phyloP scores from a whole-genome alignment of 441 rosid species.

The Croton laevigatus region DNA sequence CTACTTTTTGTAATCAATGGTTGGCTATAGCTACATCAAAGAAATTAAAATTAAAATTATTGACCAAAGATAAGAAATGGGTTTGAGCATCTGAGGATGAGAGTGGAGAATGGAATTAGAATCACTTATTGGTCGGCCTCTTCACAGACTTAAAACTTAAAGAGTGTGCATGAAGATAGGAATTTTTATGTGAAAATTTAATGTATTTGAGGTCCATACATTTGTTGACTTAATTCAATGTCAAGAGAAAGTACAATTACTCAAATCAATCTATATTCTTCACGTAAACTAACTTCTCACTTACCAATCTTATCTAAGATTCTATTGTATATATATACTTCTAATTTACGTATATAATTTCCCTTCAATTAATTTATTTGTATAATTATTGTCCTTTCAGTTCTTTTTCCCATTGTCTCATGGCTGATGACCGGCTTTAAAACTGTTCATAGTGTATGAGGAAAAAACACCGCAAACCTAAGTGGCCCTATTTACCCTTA shows the following conservation, averaged over 20 bases:
- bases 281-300: background rate
- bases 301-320: background rate
- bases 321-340: background rate
- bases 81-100: constrained; percentile 32
- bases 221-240: constrained; percentile 28
- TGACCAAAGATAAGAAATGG: constrained; percentile 30
- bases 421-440: too few species aligned
- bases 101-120: constrained; percentile 59
- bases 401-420: too few species aligned
- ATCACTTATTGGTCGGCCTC: constrained; percentile 62
- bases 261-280: background rate
- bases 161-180: constrained; percentile 40
- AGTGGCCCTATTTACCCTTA: too few species aligned
- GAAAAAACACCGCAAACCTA: too few species aligned
- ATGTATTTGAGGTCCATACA: constrained; percentile 15
- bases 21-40: background rate
- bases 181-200: constrained; percentile 20
- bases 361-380: background rate
- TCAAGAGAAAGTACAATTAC: constrained; percentile 23
- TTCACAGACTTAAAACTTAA: background rate
- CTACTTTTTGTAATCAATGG: too few species aligned
- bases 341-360: background rate
- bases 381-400: too few species aligned
- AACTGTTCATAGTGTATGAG: too few species aligned
- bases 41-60: constrained; percentile 7